Evolutionary conservation across 73 alveolate species (phyloP).

Genomic region (Paramecium sexaurelia): DNA sequence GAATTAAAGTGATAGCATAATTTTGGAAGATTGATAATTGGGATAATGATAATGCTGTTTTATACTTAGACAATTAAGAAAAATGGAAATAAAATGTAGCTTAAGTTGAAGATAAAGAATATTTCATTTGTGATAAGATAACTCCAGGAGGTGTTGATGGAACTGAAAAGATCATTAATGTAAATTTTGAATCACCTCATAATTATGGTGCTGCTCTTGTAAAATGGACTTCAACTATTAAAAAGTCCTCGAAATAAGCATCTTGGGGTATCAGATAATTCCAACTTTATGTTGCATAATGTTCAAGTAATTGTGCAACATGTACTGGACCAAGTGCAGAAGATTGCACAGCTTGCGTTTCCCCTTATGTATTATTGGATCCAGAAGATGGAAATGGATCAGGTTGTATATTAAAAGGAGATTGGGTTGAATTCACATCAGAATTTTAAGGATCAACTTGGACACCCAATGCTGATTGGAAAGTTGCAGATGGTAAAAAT

Average conservation of each 20-base stretch:
- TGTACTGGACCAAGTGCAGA: constrained; percentile 22
- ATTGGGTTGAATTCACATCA: background rate
- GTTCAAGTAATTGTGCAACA: constrained; percentile 16
- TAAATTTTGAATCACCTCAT: constrained; percentile 26
- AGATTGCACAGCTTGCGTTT: constrained; percentile 32
- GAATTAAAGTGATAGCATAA: background rate
- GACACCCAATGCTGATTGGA: constrained; percentile 49
- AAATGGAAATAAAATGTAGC: background rate
- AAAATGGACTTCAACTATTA: background rate
- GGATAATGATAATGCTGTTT: background rate
- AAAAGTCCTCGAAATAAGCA: background rate
- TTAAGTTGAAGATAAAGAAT: background rate
- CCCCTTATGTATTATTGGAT: constrained; percentile 11
- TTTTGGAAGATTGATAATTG: constrained; percentile 48
- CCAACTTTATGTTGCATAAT: constrained; percentile 6
- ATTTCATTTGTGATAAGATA: background rate
- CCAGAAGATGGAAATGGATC: constrained; percentile 51
- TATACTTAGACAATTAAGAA: background rate
- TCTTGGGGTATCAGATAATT: constrained; percentile 45
- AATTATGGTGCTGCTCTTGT: constrained; percentile 35
- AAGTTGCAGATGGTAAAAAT: background rate
- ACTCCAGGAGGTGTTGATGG: constrained; percentile 24
- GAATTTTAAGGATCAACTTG: background rate
- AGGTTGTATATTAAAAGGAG: constrained; percentile 29
- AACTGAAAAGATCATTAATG: background rate